Evolutionary conservation across 2,329 filamentous ascomycete species (phyloP), one percentile per base, ranked within the genome.

Genomic region (Lojkania enalia): DNA sequence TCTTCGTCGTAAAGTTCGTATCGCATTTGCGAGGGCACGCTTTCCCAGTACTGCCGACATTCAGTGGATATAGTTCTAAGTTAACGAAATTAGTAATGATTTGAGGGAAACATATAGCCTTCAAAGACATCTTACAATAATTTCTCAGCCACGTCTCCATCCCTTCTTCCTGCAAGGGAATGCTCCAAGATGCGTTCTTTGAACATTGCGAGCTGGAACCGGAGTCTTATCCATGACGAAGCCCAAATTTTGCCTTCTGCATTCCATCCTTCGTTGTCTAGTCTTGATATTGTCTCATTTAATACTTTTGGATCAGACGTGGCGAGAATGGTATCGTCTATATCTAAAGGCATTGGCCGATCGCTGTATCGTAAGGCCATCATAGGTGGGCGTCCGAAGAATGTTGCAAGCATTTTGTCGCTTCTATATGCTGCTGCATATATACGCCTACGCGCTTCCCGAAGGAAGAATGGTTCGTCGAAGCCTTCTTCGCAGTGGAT

Each of bases 1-100:
- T 67, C 64, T 44, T 64, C 60, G 23, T 61, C 55, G 42, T 66
- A 63, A 35, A 58, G 57, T n/a, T 69, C 64, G 43, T 68, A 69
- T 20, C 60, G 63, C 5, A 69, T 54, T 20, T 68, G 64, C 4
- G 47, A 18, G 14, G 66, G 66, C 3, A 67, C 37, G 2, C 43
- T 30, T 15, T 63, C 57, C 66, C 66, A 69, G 30, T 49, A 57
- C 18, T 55, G 42, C 3, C 51, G 59, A 27, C 54, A 58, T 29
- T 66, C 57, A 18, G 53, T 45, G 15, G 55, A 62, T 42, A 68
- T 64, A 3, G 49, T 44, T 44, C 65, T 68, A 16, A 30, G 18
- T 5, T n/a, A n/a, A n/a, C n/a, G n/a, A n/a, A n/a, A n/a, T n/a
- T n/a, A n/a, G n/a, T n/a, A n/a, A n/a, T n/a, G n/a, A n/a, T n/a